Base-by-base conservation (phyloP, 345 rosid species). In the Euclidium syriacum region DNA sequence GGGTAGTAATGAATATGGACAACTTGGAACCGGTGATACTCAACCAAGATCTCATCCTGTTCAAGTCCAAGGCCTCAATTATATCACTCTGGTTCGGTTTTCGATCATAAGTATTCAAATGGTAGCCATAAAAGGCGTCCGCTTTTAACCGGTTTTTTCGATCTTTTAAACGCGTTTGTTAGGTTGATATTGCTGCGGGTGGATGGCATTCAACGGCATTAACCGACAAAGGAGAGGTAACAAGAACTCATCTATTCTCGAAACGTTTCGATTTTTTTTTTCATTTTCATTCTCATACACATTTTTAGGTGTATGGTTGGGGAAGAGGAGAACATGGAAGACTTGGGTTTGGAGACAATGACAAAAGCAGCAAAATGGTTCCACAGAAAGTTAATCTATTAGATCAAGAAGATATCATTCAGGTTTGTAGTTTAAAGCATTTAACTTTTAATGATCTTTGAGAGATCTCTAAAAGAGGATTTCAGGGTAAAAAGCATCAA, bases 291-390 rank as follows among this genome's bases (percentile, higher is more conserved):
- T 23, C 5, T 39, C 51, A 25, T 27, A 26, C 51, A 35, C 35
- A 43, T 18, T 23, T 46, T 30, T 71, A 94, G 97, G 97, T 94
- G 38, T 90, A 81, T 80, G 96, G 88, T 24, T 94, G 99, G 99
- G 99, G 99, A 71, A 85, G 99, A 83, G 99, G 97, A 52, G 99
- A 90, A 63, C 99, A 94, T 6, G 99, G 99, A 55, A 82, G 99
- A 79, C 90, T 94, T 19, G 97, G 99, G 58, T 83, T 94, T 22
- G 99, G 99, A 41, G 99, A 94, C 63, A 94, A 80, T 68, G 99
- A 94, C 77, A 94, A 94, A 77, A 94, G 95, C 80, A 90, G 97
- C 73, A 94, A 94, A 74, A 94, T 94, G 96, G 79, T 94, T 52
- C 97, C 97, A n/a, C 96, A 90, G 63, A 87, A 76, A 74, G 97